Percentiles rank a stretch among this genome's conserved stretches.
These are phyloP conservation scores for Talaromyces sp. DNA, from an alignment of 2,329 filamentous ascomycete genomes.

Conservation along the genomic window DNA sequence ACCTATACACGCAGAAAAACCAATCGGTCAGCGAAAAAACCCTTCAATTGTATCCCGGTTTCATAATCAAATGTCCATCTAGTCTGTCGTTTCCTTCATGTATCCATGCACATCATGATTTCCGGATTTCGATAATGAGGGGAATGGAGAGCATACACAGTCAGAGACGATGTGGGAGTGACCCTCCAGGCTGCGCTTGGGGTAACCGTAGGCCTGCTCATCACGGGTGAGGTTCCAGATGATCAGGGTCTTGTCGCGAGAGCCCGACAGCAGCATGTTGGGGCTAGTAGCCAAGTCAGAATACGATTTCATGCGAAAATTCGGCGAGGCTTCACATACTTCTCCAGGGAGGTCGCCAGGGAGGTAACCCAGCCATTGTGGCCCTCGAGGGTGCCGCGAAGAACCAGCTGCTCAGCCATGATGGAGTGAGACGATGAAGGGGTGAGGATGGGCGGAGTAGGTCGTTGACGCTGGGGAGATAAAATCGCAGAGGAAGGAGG, in stretches of 20 bases:
- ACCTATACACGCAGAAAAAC: conserved; percentile 61
- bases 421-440: conserved; percentile 46
- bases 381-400: conserved; percentile 97
- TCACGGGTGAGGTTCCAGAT: conserved; percentile 99
- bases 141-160: conserved; percentile 73
- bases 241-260: conserved; percentile 98
- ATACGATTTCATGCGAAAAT: conserved; percentile 29
- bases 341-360: conserved; percentile 98
- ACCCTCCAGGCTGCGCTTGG: conserved; percentile 97
- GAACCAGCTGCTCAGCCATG: conserved; percentile 93
- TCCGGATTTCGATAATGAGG: conserved; percentile 4
- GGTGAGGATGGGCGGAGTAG: conserved; percentile 46
- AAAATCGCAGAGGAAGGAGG: conserved; percentile 43
- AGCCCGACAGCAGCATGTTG: conserved; percentile 98
- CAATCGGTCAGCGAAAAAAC: conserved; percentile 33
- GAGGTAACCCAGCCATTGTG: conserved; percentile 99
- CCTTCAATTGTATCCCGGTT: conserved; percentile 8
- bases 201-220: conserved; percentile 97
- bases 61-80: neutral
- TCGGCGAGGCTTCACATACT: conserved; percentile 61
- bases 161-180: conserved; percentile 99
- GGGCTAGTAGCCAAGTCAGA: conserved; percentile 63
- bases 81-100: conserved; percentile 8
- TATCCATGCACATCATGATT: conserved; percentile 7
- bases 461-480: conserved; percentile 44